A percentile compares a stretch with the other conserved stretches of the same genome.
Evolutionary conservation across 2,329 filamentous ascomycete genomes (phyloP).

Genomic region (Aureobasidium sp.): DNA sequence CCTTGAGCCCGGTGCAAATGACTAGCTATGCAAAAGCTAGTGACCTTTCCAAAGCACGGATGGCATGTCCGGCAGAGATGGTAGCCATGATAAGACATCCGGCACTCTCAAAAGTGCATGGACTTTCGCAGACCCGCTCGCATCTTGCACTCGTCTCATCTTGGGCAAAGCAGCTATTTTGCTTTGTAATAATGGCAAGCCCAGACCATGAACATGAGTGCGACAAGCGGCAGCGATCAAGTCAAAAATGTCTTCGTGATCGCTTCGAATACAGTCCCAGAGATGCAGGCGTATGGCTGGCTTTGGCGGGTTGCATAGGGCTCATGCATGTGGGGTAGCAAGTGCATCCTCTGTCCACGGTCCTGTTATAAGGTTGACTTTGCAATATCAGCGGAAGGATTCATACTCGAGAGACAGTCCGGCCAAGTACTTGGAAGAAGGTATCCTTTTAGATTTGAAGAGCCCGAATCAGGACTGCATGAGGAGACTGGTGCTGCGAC

Average conservation of each 20-base stretch:
- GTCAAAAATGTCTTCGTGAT: background rate
- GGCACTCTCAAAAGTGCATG: background rate
- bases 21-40: background rate
- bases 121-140: background rate
- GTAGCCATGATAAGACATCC: background rate
- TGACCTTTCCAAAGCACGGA: background rate
- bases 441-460: background rate
- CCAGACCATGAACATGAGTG: background rate
- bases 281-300: background rate
- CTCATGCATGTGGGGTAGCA: background rate
- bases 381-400: conserved; percentile 6
- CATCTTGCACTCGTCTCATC: background rate
- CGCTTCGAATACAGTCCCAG: background rate
- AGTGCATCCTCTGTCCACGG: background rate
- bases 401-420: background rate
- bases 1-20: background rate
- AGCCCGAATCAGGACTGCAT: background rate
- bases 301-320: background rate
- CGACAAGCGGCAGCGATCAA: background rate
- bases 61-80: background rate
- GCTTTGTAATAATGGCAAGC: background rate
- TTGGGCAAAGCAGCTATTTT: background rate
- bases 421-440: background rate
- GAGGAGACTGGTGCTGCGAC: background rate
- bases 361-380: background rate